These are phyloP conservation scores for Staphylotrichum tortipilum DNA, from an alignment of 495 filamentous ascomycete genomes.

Conservation along the genomic window DNA sequence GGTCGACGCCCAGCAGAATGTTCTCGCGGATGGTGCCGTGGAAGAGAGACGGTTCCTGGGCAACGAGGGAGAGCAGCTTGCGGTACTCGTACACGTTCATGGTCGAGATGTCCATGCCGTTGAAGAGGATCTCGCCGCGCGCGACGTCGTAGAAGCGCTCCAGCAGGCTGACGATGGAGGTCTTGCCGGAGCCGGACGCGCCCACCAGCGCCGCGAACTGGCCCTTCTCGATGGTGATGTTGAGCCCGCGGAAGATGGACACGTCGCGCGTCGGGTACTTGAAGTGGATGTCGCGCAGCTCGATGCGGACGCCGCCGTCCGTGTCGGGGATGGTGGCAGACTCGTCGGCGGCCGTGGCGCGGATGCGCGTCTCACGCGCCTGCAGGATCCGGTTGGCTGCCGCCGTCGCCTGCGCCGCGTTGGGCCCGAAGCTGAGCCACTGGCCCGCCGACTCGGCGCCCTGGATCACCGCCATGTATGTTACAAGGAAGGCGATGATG, in stretches of 20 bases:
- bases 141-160: conserved; percentile 54
- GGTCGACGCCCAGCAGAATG: conserved; percentile 43
- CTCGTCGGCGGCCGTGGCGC: conserved; percentile 13
- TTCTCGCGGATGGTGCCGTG: conserved; percentile 53
- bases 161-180: conserved; percentile 55
- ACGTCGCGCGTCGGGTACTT: conserved; percentile 48
- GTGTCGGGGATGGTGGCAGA: conserved; percentile 26
- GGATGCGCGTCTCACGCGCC: conserved; percentile 26
- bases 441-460: conserved; percentile 39
- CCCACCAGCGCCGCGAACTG: conserved; percentile 65
- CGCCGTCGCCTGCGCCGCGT: conserved; percentile 39
- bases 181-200: conserved; percentile 64
- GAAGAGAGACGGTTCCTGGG: conserved; percentile 52
- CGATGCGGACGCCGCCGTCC: conserved; percentile 43
- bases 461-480: conserved; percentile 42
- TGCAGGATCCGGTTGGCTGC: conserved; percentile 39
- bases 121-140: conserved; percentile 44
- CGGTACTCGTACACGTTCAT: conserved; percentile 45
- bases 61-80: conserved; percentile 47
- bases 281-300: conserved; percentile 50
- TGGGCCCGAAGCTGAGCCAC: conserved; percentile 41
- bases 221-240: conserved; percentile 53
- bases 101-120: conserved; percentile 40
- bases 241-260: conserved; percentile 44
- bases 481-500: conserved; percentile 33